Evolutionary conservation across 1,139 yeast genomes (phyloP).

Genomic region (Debaryomycetaceae sp.): DNA sequence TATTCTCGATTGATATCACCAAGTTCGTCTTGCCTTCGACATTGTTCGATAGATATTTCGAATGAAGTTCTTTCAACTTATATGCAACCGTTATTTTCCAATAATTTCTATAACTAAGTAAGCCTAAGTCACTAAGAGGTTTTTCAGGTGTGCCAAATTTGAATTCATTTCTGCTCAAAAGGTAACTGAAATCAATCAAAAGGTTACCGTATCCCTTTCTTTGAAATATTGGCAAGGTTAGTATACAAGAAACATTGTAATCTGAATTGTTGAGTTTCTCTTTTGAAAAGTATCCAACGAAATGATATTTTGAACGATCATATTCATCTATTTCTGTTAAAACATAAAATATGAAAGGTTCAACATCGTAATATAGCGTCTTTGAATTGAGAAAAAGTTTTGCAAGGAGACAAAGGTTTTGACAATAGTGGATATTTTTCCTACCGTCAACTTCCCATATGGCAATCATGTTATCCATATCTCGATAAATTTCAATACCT

Average conservation of each 20-base stretch:
- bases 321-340: conserved; percentile 64
- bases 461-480: conserved; percentile 46
- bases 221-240: conserved; percentile 86
- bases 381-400: conserved; percentile 87
- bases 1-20: conserved; percentile 51
- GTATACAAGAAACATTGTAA: conserved; percentile 85
- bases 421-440: conserved; percentile 78
- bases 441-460: conserved; percentile 94
- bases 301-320: conserved; percentile 55
- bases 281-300: conserved; percentile 92
- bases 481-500: conserved; percentile 85
- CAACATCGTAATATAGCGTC: conserved; percentile 90
- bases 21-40: conserved; percentile 9
- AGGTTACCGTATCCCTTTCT: conserved; percentile 87
- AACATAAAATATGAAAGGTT: conserved; percentile 87
- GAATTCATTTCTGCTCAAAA: conserved; percentile 69
- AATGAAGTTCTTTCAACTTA: conserved; percentile 28
- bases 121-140: conserved; percentile 84
- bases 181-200: conserved; percentile 84
- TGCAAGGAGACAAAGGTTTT: conserved; percentile 83
- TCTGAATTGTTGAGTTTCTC: conserved; percentile 74
- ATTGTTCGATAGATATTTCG: conserved; percentile 14
- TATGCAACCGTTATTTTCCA: conserved; percentile 73
- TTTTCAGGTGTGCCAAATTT: conserved; percentile 93
- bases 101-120: conserved; percentile 79